A percentile compares a stretch with the other conserved stretches of the same genome.
Evolutionary conservation across 108 stramenopile genomes (phyloP).

Genomic region (Cyclotella kingstonii): DNA sequence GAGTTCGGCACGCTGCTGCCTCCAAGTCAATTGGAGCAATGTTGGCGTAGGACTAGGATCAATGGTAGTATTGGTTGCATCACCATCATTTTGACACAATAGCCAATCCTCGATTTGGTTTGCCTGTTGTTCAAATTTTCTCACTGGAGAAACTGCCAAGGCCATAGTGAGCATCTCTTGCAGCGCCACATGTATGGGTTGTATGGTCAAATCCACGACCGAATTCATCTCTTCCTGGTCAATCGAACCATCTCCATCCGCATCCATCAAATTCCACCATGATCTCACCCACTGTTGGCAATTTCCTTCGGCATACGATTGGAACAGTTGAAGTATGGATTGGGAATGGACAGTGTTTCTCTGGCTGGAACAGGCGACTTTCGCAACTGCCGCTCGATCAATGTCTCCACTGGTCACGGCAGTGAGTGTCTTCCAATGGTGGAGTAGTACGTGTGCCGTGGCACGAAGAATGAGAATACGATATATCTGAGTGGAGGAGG

Average conservation of each 20-base stretch:
- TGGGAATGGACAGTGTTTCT: constrained; percentile 25
- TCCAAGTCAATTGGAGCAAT: constrained; percentile 57
- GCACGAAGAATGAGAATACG: constrained; percentile 38
- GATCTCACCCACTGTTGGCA: constrained; percentile 58
- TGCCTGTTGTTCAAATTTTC: constrained; percentile 19
- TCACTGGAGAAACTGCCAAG: constrained; percentile 43
- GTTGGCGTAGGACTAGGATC: not conserved
- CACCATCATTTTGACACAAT: constrained; percentile 16
- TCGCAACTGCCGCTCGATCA: constrained; percentile 69
- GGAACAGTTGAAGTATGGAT: constrained; percentile 40
- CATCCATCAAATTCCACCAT: constrained; percentile 77
- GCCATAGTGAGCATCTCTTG: constrained; percentile 31
- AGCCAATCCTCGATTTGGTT: constrained; percentile 26
- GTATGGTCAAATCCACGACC: constrained; percentile 56
- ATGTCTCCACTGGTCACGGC: constrained; percentile 70
- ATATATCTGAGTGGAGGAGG: constrained; percentile 31
- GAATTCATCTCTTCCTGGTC: constrained; percentile 84
- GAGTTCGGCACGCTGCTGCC: constrained; percentile 59
- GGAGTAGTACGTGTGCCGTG: constrained; percentile 36
- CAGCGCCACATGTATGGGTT: constrained; percentile 59
- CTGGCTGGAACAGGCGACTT: constrained; percentile 29
- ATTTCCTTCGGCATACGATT: constrained; percentile 40
- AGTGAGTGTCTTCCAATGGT: constrained; percentile 57
- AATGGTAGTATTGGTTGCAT: constrained; percentile 11
- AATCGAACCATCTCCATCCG: constrained; percentile 75